Conservation (phyloP, 176 grass and related monocot species). For the Triticum urartu region DNA sequence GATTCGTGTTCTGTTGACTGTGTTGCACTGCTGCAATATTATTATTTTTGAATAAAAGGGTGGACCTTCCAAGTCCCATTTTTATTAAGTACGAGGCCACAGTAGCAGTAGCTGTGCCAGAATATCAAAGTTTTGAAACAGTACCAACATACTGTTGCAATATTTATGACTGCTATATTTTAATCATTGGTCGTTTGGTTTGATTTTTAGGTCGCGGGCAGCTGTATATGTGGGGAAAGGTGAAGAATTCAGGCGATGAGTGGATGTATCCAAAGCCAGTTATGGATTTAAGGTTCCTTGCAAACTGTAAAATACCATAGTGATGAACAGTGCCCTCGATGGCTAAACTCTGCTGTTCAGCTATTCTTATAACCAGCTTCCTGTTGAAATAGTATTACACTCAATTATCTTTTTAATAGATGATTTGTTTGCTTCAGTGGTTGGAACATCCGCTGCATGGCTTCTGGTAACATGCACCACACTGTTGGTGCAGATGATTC, state of each 20-base stretch:
- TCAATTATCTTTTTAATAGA: conserved; percentile 10
- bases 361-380: conserved; percentile 11
- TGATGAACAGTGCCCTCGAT: neutral
- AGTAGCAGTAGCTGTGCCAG: neutral
- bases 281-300: conserved; percentile 82
- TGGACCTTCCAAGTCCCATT: neutral
- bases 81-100: neutral
- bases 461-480: conserved; percentile 96
- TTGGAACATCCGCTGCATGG: conserved; percentile 98
- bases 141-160: neutral
- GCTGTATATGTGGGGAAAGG: conserved; percentile 97
- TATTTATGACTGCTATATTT: neutral
- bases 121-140: neutral
- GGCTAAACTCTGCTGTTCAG: neutral
- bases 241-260: conserved; percentile 83
- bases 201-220: conserved; percentile 67
- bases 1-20: neutral
- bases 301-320: conserved; percentile 16
- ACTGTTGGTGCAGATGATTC: conserved; percentile 90
- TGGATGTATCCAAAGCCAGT: conserved; percentile 99
- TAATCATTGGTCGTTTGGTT: conserved; percentile 13
- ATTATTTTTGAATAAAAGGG: neutral
- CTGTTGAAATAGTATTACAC: neutral
- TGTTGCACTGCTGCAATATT: neutral
- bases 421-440: conserved; percentile 61